These are phyloP conservation scores for Volvox africanus DNA, from an alignment of 139 green algal species.

Conservation along the genomic window DNA sequence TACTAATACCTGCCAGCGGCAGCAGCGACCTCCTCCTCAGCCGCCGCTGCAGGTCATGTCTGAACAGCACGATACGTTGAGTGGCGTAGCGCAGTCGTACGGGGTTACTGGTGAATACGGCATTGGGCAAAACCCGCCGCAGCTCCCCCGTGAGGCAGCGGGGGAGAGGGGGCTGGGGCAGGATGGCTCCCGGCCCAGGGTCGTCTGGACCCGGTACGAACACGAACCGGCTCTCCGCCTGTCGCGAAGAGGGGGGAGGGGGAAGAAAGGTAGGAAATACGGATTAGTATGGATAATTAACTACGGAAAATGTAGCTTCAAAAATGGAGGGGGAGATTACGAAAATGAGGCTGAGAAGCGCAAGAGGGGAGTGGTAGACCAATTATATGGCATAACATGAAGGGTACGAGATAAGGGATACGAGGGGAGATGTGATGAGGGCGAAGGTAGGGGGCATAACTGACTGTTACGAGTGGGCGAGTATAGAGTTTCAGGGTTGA, in stretches of 20 bases:
- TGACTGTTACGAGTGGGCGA: no score
- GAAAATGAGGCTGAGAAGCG: no score
- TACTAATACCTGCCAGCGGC: conserved; percentile 44
- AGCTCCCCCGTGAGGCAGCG: conserved; percentile 69
- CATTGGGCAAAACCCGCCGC: conserved; percentile 65
- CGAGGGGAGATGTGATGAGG: no score
- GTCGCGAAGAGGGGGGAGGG: neutral
- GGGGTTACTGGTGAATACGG: conserved; percentile 86
- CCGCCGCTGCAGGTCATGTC: conserved; percentile 68
- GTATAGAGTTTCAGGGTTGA: no score
- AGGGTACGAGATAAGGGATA: no score
- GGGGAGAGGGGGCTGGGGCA: conserved; percentile 84
- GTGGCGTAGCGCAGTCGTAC: conserved; percentile 72
- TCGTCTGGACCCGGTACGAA: conserved; percentile 90
- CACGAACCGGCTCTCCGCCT: conserved; percentile 79
- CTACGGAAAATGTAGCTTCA: no score
- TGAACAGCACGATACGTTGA: conserved; percentile 74
- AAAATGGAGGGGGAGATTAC: no score
- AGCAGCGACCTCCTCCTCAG: conserved; percentile 67
- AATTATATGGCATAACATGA: no score
- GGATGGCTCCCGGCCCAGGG: conserved; percentile 67
- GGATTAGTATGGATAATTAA: no score
- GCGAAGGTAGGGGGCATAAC: no score
- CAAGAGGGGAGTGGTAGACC: no score
- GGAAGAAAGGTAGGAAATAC: no score